These are phyloP conservation scores for Triticum aestivum DNA, from an alignment of 176 grass and related monocot genomes.

Conservation along the genomic window IWGSC_CS_RefSeq_v2.1 NC_057806.1:488383921-488384420, in stretches of 20 bases:
- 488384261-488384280: conserved; percentile 83
- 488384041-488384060: background rate
- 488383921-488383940: background rate
- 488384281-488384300: conserved; percentile 71
- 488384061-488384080: background rate
- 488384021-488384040: background rate
- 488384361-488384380: conserved; percentile 40
- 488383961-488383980: background rate
- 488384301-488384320: conserved; percentile 87
- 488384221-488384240: conserved; percentile 78
- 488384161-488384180: conserved; percentile 55
- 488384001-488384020: background rate
- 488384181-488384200: conserved; percentile 53
- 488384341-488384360: conserved; percentile 15
- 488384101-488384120: conserved; percentile 33
- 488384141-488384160: conserved; percentile 71
- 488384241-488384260: conserved; percentile 73
- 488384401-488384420: too few relatives aligned
- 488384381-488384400: conserved; percentile 34
- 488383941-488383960: background rate
- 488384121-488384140: conserved; percentile 40
- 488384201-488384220: conserved; percentile 70
- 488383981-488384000: too few relatives aligned
- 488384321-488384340: conserved; percentile 64
- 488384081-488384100: background rate